Evolutionary conservation across 2,329 filamentous ascomycete genomes (phyloP).

Genomic region (Aspergillus caelatus): DNA sequence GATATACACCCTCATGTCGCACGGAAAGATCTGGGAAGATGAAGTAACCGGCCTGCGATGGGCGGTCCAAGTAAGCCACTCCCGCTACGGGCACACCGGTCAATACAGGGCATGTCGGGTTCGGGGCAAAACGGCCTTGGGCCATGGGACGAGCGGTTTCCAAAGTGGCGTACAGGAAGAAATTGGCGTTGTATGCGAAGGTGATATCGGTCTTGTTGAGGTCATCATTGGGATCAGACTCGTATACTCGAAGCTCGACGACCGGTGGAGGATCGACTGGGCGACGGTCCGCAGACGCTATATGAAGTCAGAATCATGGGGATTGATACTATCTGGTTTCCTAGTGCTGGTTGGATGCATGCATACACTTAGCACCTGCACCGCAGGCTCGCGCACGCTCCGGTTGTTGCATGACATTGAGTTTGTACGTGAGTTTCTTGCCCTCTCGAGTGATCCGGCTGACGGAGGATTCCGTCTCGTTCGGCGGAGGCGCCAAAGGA

Average conservation of each 20-base stretch:
- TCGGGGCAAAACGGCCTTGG: conserved; percentile 71
- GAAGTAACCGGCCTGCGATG: conserved; percentile 80
- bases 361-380: conserved; percentile 88
- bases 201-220: conserved; percentile 72
- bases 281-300: conserved; percentile 82
- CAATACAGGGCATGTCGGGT: conserved; percentile 76
- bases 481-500: conserved; percentile 44
- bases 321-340: conserved; percentile 7
- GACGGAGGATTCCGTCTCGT: conserved; percentile 58
- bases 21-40: conserved; percentile 97
- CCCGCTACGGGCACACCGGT: conserved; percentile 94
- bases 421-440: conserved; percentile 75
- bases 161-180: conserved; percentile 93
- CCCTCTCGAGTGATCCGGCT: conserved; percentile 71
- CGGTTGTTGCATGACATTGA: conserved; percentile 90
- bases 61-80: conserved; percentile 93
- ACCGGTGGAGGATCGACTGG: conserved; percentile 95
- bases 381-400: conserved; percentile 93
- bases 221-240: conserved; percentile 60
- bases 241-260: conserved; percentile 83
- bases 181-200: conserved; percentile 92
- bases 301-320: conserved; percentile 19
- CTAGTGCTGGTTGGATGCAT: conserved; percentile 32
- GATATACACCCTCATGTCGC: conserved; percentile 89
- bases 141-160: conserved; percentile 84